Percentiles rank a stretch among this genome's conserved stretches.
Evolutionary conservation across 1,284 basidiomycete species (phyloP).

Genomic region (Papiliotrema terrestris): DNA sequence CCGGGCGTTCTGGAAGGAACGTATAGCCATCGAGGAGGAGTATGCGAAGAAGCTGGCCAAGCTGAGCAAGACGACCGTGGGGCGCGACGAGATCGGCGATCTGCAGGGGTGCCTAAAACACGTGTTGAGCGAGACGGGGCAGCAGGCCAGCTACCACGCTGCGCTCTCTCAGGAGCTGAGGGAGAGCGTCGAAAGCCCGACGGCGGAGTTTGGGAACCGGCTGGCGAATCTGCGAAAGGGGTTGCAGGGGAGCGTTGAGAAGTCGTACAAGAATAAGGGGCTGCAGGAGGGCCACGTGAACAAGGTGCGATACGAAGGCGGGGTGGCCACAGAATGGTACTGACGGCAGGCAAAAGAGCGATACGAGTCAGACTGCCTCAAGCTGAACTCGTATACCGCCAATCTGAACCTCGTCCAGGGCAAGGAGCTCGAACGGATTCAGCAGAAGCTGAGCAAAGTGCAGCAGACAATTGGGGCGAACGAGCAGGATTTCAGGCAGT

Average conservation of each 20-base stretch:
- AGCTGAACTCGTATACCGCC: constrained; percentile 93
- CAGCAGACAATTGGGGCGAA: constrained; percentile 84
- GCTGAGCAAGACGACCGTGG: constrained; percentile 71
- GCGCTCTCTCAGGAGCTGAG: constrained; percentile 71
- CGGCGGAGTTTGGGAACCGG: constrained; percentile 61
- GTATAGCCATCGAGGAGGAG: constrained; percentile 83
- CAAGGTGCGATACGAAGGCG: constrained; percentile 52
- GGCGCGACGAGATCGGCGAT: constrained; percentile 87
- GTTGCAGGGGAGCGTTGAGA: constrained; percentile 73
- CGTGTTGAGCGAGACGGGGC: constrained; percentile 76
- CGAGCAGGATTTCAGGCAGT: constrained; percentile 87
- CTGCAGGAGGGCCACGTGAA: constrained; percentile 76
- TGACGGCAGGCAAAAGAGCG: constrained; percentile 70
- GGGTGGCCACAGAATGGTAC: too few species aligned
- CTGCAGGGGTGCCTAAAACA: constrained; percentile 73
- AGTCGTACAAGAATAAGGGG: constrained; percentile 80
- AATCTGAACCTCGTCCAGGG: constrained; percentile 91
- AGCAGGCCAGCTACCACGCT: constrained; percentile 58
- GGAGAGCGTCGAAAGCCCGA: constrained; percentile 68
- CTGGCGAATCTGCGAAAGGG: constrained; percentile 67
- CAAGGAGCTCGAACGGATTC: constrained; percentile 86
- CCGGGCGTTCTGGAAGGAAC: constrained; percentile 80
- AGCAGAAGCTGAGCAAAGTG: constrained; percentile 80
- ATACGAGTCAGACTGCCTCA: constrained; percentile 89
- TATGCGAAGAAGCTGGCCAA: constrained; percentile 84